Base-by-base conservation (phyloP, 768 basidiomycete genomes). In the Kwoniella europaea region DNA sequence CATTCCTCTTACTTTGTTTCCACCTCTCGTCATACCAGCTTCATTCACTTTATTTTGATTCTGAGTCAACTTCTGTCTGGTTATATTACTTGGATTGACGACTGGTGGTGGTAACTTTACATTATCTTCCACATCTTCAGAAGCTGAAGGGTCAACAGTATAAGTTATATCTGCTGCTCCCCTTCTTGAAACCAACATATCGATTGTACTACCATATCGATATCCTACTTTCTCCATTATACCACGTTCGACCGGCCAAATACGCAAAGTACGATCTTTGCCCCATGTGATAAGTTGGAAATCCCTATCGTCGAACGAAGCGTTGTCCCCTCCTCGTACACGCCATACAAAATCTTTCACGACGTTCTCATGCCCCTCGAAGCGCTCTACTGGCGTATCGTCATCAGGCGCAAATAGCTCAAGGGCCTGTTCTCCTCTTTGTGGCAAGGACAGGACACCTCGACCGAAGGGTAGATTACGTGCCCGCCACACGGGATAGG, bases 341-440 rank as follows among this genome's bases (percentile, higher is more conserved):
- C 97, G 86, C 97, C 97, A 99, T 1, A 99, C 94, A 81, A 96
- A 99, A 84, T 99, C 96, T 78, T 96, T 97, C 20, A 98, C 96
- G 2, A 94, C 93, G 73, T 96, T 94, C 0, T 89, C 88, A 83
- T 96, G 94, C 0, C 94, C 94, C 74, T 92, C 91, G 74, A 95
- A 96, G 7, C 86, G 85, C 74, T 91, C 89, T 5, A 93, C 88
- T 0, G 84, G 82, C 18, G 73, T 64, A 18, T 74, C 62, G 20
- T 68, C 68, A 20, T 85, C 84, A 27, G 86, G 81, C 1, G 86
- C 86, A 86, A 90, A 98, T 90, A 98, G 92, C 79, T 94, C 92
- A 20, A 98, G 86, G 0, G 88, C 86, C 18, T 91, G 91, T 73
- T 91, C 90, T 3, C 93, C 92, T 64, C 96, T 86, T 79, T 99